These are phyloP conservation scores for Thielaviopsis populi DNA, from an alignment of 2,329 filamentous ascomycete genomes.

Conservation along the genomic window DNA sequence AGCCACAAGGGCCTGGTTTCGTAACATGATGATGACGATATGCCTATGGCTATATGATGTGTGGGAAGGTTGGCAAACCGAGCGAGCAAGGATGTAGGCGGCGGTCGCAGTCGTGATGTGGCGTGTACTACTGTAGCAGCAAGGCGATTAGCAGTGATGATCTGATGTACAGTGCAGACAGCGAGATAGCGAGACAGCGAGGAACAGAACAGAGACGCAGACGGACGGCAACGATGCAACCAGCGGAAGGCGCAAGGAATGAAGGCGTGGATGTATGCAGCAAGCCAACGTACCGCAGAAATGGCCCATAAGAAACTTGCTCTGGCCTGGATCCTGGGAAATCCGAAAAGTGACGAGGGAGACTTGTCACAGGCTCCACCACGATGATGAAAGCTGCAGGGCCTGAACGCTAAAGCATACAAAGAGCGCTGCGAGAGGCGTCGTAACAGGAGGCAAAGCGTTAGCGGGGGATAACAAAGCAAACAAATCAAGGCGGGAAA, in stretches of 20 bases:
- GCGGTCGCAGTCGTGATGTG: not conserved
- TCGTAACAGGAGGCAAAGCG: not conserved
- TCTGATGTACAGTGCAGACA: not conserved
- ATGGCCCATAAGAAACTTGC: slow-evolving; percentile 3
- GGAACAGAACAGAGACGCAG: not conserved
- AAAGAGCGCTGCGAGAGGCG: not conserved
- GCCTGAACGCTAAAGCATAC: not conserved
- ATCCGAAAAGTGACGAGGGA: not conserved
- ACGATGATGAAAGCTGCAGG: not conserved
- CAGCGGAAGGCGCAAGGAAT: not conserved
- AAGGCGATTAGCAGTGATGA: not conserved
- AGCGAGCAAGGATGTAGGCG: not conserved
- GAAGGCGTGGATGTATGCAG: not conserved
- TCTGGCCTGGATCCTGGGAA: not conserved
- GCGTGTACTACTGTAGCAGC: not conserved
- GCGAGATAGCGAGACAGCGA: not conserved
- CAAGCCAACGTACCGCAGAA: not conserved
- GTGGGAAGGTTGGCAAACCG: not conserved
- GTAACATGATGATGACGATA: slow-evolving; percentile 10
- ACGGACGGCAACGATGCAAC: not conserved
- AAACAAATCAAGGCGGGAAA: not conserved
- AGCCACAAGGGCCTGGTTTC: slow-evolving; percentile 15
- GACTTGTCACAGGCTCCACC: slow-evolving; percentile 1
- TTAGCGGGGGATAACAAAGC: not conserved
- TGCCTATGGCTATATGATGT: not conserved